A percentile compares a stretch with the other conserved stretches of the same genome.
These are phyloP conservation scores for Alternaria arbusti DNA, from an alignment of 2,329 filamentous ascomycete species.

Conservation along the genomic window DNA sequence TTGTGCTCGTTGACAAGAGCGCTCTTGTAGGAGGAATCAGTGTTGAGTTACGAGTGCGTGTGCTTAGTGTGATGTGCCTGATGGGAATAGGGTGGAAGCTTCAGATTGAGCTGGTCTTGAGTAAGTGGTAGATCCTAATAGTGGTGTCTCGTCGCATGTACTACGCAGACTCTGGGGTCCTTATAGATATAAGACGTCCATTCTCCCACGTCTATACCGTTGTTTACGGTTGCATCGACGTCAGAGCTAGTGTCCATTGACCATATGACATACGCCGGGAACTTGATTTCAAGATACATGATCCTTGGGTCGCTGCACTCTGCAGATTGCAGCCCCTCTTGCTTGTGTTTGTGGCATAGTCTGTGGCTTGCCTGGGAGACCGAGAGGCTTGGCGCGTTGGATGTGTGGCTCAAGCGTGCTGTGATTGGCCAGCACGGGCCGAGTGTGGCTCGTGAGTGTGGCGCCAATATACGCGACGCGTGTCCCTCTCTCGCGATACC, in stretches of 20 bases:
- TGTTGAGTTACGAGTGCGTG: not conserved
- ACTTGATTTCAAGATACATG: not conserved
- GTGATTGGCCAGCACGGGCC: not conserved
- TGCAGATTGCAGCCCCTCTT: not conserved
- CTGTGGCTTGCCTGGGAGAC: not conserved
- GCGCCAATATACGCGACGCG: not conserved
- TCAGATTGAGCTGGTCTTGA: not conserved
- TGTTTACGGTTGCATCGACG: not conserved
- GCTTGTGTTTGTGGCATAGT: not conserved
- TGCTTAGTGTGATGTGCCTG: not conserved
- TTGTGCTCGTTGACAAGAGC: not conserved
- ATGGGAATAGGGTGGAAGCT: accelerated
- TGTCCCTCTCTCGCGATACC: not conserved
- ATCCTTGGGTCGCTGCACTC: not conserved
- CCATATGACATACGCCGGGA: not conserved
- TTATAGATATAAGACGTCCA: not conserved
- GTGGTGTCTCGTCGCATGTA: not conserved
- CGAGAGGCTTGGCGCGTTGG: not conserved
- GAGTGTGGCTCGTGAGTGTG: constrained; percentile 2
- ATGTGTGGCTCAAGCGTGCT: not conserved
- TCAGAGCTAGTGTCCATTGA: not conserved
- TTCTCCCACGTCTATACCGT: not conserved
- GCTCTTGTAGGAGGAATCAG: not conserved
- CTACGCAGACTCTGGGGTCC: not conserved
- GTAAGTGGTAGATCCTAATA: not conserved